Conservation (phyloP, 768 basidiomycete genomes). For the Kwoniella sp. region DNA sequence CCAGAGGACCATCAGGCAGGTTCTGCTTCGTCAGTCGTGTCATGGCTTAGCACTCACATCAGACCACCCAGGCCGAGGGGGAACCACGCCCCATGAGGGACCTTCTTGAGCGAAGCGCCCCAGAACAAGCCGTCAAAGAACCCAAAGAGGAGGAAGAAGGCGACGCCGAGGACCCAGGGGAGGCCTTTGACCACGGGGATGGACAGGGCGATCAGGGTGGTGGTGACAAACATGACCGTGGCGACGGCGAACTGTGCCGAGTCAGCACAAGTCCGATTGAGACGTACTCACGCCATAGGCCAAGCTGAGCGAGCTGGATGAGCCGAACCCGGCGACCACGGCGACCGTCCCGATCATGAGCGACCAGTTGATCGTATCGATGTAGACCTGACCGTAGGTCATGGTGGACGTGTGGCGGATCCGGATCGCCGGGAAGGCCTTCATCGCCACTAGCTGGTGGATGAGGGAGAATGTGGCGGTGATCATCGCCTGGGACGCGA, state of each 20-base stretch:
- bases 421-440: not conserved
- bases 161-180: not conserved
- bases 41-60: too few relatives aligned
- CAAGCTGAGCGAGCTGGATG: not conserved
- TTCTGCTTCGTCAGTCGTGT: too few relatives aligned
- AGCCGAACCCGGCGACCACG: not conserved
- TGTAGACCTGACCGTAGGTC: not conserved
- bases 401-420: not conserved
- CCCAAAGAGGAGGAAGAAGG: not conserved
- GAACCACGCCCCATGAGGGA: constrained; percentile 5
- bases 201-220: not conserved
- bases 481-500: constrained; percentile 4
- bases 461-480: not conserved
- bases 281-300: constrained; percentile 4
- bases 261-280: too few relatives aligned
- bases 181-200: not conserved
- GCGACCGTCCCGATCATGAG: constrained; percentile 3
- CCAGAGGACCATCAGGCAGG: too few relatives aligned
- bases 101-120: not conserved
- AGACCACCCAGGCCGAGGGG: too few relatives aligned
- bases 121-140: not conserved
- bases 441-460: not conserved
- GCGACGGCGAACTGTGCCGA: too few relatives aligned
- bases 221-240: constrained; percentile 7
- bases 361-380: not conserved